phyloP scores from a whole-genome alignment of 2,329 filamentous ascomycete genomes.

The Chaetomiaceae sp. region DNA sequence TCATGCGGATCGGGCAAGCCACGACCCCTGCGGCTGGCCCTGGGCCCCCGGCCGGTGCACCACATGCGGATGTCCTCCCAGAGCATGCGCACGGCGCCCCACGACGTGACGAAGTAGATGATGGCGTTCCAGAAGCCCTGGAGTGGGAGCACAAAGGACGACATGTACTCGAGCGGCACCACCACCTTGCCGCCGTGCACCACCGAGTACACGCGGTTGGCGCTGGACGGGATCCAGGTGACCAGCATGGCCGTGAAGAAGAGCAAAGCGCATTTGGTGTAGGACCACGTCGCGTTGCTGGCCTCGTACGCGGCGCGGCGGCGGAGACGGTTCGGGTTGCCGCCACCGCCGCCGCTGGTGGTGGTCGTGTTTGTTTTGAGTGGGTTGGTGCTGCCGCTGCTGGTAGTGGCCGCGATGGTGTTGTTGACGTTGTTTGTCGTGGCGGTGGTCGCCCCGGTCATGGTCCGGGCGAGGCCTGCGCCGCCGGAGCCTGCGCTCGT shows the following conservation, averaged over 20 bases:
- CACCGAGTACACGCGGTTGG: slow-evolving; percentile 70
- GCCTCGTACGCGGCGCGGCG: slow-evolving; percentile 44
- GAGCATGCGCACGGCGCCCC: slow-evolving; percentile 54
- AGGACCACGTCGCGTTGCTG: slow-evolving; percentile 62
- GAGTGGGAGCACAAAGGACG: slow-evolving; percentile 69
- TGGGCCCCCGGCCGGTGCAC: neutral
- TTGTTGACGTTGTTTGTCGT: too few relatives aligned
- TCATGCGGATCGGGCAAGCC: slow-evolving; percentile 21
- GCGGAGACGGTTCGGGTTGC: slow-evolving; percentile 26
- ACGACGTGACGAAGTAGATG: slow-evolving; percentile 69
- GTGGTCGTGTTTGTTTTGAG: neutral
- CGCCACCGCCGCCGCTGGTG: neutral
- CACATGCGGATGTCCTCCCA: slow-evolving; percentile 32
- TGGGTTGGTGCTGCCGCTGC: neutral
- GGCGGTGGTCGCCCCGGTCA: too few relatives aligned
- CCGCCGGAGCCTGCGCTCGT: neutral
- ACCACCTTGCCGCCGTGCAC: slow-evolving; percentile 49
- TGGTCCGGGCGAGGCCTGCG: too few relatives aligned
- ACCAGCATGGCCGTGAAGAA: slow-evolving; percentile 68
- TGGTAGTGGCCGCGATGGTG: slow-evolving; percentile 21
- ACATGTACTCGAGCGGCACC: slow-evolving; percentile 61
- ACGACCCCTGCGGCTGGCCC: slow-evolving; percentile 13
- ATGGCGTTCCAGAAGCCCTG: slow-evolving; percentile 83
- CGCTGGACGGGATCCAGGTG: slow-evolving; percentile 72
- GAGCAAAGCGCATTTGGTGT: slow-evolving; percentile 64